phyloP scores from a whole-genome alignment of 208 protist species.

The Phytomonas sp. region DNA sequence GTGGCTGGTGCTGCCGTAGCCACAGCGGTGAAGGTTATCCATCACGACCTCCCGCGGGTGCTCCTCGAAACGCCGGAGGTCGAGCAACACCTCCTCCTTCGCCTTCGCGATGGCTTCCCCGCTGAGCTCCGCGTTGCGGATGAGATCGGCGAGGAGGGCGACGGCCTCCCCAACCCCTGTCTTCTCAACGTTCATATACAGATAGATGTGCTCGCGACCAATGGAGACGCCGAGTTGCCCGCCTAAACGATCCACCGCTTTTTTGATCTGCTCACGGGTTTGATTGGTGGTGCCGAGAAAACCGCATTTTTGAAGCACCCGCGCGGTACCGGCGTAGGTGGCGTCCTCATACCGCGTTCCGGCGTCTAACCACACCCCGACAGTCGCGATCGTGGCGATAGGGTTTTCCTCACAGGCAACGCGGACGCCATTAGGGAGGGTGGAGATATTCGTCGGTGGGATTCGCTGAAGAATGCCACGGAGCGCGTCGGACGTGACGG shows the following conservation, averaged over 20 bases:
- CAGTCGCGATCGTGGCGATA: slow-evolving; percentile 87
- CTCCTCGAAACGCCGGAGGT: slow-evolving; percentile 92
- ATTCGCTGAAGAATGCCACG: slow-evolving; percentile 62
- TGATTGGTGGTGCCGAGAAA: slow-evolving; percentile 95
- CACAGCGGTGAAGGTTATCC: slow-evolving; percentile 93
- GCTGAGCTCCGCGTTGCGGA: slow-evolving; percentile 90
- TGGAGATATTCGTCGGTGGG: slow-evolving; percentile 87
- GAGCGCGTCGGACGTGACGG: slow-evolving; percentile 51
- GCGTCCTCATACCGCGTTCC: slow-evolving; percentile 94
- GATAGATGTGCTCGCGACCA: slow-evolving; percentile 94
- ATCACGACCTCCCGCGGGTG: slow-evolving; percentile 92
- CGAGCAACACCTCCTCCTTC: slow-evolving; percentile 83
- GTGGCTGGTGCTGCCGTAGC: slow-evolving; percentile 86
- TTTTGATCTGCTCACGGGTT: slow-evolving; percentile 78
- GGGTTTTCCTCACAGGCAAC: slow-evolving; percentile 93
- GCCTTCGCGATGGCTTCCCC: slow-evolving; percentile 87
- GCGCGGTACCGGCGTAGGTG: slow-evolving; percentile 94
- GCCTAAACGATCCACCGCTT: slow-evolving; percentile 95
- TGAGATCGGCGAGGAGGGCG: slow-evolving; percentile 95
- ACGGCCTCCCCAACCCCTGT: slow-evolving; percentile 90
- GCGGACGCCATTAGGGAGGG: slow-evolving; percentile 92
- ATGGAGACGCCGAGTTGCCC: slow-evolving; percentile 96
- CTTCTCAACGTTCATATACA: slow-evolving; percentile 93
- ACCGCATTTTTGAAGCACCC: slow-evolving; percentile 97
- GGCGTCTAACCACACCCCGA: slow-evolving; percentile 96